These are phyloP conservation scores for Herpotrichia juniperi DNA, from an alignment of 2,329 filamentous ascomycete genomes.

Conservation along the genomic window DNA sequence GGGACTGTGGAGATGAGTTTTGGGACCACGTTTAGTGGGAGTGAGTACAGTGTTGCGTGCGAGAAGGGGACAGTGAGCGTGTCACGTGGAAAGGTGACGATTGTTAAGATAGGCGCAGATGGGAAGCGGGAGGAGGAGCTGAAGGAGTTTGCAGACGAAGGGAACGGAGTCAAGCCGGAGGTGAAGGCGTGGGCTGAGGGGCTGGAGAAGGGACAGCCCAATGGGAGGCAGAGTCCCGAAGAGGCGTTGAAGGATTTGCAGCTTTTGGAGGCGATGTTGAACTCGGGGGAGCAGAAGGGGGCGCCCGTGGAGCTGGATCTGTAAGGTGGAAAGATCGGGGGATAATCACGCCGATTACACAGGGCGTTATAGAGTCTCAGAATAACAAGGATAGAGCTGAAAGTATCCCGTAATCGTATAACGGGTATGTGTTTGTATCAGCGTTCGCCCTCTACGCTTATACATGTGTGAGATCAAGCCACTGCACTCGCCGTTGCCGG, in stretches of 20 bases:
- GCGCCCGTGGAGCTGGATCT: conserved; percentile 29
- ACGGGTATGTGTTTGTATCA: neutral
- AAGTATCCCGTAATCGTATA: neutral
- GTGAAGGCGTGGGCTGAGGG: conserved; percentile 66
- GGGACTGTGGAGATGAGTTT: conserved; percentile 65
- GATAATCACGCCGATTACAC: neutral
- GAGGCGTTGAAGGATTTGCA: conserved; percentile 67
- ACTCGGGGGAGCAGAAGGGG: conserved; percentile 48
- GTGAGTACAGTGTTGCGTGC: conserved; percentile 63
- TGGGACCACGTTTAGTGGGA: conserved; percentile 61
- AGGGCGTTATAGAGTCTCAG: neutral
- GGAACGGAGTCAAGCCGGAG: conserved; percentile 64
- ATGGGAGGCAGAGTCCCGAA: conserved; percentile 61
- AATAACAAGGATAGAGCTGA: neutral
- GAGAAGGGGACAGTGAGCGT: conserved; percentile 63
- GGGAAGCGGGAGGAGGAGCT: conserved; percentile 39
- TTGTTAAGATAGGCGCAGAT: conserved; percentile 23
- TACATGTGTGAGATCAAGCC: neutral
- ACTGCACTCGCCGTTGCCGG: neutral
- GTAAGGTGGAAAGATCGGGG: neutral
- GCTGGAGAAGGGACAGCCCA: conserved; percentile 54
- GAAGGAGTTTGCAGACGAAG: conserved; percentile 55
- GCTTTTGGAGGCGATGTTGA: conserved; percentile 53
- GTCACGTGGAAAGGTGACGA: conserved; percentile 47
- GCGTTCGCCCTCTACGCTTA: neutral